Evolutionary conservation across 2,329 filamentous ascomycete species (phyloP).

Genomic region (Colletotrichum orbiculare): DNA sequence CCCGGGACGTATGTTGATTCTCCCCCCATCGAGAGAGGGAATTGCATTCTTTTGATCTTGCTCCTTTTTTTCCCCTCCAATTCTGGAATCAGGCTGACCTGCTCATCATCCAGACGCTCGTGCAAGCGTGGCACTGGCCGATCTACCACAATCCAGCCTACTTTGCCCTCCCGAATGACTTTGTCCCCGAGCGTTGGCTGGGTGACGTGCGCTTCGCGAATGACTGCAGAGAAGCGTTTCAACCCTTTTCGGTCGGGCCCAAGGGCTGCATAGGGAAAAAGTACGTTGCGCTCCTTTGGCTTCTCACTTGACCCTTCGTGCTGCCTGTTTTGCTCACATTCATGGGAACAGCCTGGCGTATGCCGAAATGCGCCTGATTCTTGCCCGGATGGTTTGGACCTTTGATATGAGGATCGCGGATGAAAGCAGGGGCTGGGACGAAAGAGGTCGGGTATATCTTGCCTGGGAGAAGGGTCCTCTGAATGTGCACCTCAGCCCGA

Average conservation of each 20-base stretch:
- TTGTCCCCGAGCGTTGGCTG: slow-evolving; percentile 59
- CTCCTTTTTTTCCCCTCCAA: too few relatives aligned
- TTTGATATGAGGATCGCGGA: slow-evolving; percentile 46
- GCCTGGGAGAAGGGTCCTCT: slow-evolving; percentile 50
- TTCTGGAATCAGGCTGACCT: not conserved
- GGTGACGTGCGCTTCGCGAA: slow-evolving; percentile 27
- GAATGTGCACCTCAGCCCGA: slow-evolving; percentile 13
- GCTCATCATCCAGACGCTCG: slow-evolving; percentile 26
- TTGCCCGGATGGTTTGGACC: slow-evolving; percentile 54
- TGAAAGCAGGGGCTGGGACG: slow-evolving; percentile 50
- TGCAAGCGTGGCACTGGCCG: slow-evolving; percentile 41
- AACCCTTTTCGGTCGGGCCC: slow-evolving; percentile 61
- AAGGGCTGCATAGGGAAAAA: slow-evolving; percentile 62
- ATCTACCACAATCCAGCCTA: slow-evolving; percentile 44
- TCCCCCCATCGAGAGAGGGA: not conserved
- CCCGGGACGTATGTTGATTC: slow-evolving; percentile 44
- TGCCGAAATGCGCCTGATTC: slow-evolving; percentile 59
- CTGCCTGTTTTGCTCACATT: not conserved
- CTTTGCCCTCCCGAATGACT: slow-evolving; percentile 47
- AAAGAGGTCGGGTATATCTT: slow-evolving; percentile 48
- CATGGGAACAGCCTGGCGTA: slow-evolving; percentile 50
- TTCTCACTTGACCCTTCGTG: not conserved
- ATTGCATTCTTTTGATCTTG: too few relatives aligned
- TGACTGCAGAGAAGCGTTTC: slow-evolving; percentile 56
- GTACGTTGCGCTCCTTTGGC: slow-evolving; percentile 45